Evolutionary conservation across 2,329 filamentous ascomycete genomes (phyloP), one percentile per base, ranked within the genome.

Genomic region (Pseudogymnoascus verrucosus): DNA sequence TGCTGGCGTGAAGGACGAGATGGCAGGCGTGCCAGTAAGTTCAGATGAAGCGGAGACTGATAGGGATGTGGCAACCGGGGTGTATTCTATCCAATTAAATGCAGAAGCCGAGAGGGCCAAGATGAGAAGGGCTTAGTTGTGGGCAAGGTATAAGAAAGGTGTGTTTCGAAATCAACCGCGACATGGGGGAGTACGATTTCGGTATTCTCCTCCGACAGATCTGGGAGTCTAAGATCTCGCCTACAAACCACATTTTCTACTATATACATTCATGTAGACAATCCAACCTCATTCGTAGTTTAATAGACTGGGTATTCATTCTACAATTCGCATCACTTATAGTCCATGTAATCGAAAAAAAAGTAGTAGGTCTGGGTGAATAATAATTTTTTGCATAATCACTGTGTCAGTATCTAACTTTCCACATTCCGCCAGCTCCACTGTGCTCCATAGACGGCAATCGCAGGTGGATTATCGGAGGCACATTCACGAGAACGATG

Each of bases 61-160:
- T n/a, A n/a, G n/a, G n/a, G n/a, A n/a, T n/a, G n/a, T n/a, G n/a
- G n/a, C 72, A 21, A 74, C 72, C 69, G 75, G 74, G 3, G 68
- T 75, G 6, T 76, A 75, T 67, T 68, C 69, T n/a, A 65, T 73
- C 31, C 68, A 72, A 63, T 60, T 67, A 57, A 63, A 68, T n/a
- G 68, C 71, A n/a, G 71, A 74, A 28, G 71, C 65, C 64, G 68
- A 69, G 6, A 61, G 66, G 8, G 36, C 51, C 5, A 69, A 69
- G 36, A 70, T 19, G 71, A 71, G 63, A 65, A 70, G 28, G 71
- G 76, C 16, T 75, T 74, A 5, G 70, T 71, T 51, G 70, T 69
- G 4, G 68, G 72, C 8, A 69, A 72, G 64, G 67, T 73, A 1
- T 75, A 72, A 73, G 60, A 73, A 6, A 62, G 10, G 7, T 11